Evolutionary conservation across 2,329 filamentous ascomycete genomes (phyloP).

Genomic region (Paracorniculantispora psalliotae): DNA sequence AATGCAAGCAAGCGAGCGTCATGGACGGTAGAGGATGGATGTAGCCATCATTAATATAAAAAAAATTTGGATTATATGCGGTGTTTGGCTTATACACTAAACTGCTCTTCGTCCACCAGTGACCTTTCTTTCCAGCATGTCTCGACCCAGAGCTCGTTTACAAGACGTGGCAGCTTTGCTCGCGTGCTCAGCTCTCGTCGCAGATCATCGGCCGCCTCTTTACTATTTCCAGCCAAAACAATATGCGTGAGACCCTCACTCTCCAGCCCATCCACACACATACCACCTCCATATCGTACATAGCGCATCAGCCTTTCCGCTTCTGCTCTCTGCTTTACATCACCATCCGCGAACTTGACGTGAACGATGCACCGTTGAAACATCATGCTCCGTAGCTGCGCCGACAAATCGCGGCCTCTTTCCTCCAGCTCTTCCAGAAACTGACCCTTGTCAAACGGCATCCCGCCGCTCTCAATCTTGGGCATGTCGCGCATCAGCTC

Average conservation of each 20-base stretch:
- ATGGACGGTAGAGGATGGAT: neutral
- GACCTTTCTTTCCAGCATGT: constrained; percentile 78
- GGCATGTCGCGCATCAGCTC: constrained; percentile 46
- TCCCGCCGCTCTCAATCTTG: constrained; percentile 35
- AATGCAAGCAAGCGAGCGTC: neutral
- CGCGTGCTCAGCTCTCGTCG: constrained; percentile 41
- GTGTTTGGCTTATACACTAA: constrained; percentile 24
- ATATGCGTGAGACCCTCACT: constrained; percentile 65
- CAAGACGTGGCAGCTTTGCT: constrained; percentile 59
- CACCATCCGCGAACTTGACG: constrained; percentile 29
- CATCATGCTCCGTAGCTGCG: constrained; percentile 45
- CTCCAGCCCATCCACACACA: constrained; percentile 44
- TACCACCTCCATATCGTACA: constrained; percentile 65
- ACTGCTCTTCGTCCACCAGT: constrained; percentile 71
- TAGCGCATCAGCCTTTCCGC: constrained; percentile 48
- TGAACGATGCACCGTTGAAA: constrained; percentile 45
- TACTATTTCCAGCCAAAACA: constrained; percentile 35
- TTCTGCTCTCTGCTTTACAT: constrained; percentile 27
- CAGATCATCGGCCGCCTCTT: constrained; percentile 36
- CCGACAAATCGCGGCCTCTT: constrained; percentile 48
- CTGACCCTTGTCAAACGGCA: constrained; percentile 37
- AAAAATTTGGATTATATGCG: neutral
- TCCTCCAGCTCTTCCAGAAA: constrained; percentile 53
- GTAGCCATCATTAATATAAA: constrained; percentile 3
- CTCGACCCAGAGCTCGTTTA: constrained; percentile 67